phyloP scores from a whole-genome alignment of 2,329 filamentous ascomycete genomes.

The Venturia oleaginea region DNA sequence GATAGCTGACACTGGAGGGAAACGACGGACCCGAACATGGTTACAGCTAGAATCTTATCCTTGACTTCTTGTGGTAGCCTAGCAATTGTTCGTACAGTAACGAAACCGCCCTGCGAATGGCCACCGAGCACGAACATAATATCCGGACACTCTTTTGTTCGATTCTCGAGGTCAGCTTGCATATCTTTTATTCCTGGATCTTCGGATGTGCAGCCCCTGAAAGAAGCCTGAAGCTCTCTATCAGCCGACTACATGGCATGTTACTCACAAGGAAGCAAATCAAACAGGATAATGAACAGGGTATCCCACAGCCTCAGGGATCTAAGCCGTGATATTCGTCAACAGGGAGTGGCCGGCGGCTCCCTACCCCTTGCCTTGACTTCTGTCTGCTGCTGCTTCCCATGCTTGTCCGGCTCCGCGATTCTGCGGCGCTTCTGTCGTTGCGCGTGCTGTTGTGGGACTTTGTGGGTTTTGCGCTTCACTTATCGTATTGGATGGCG shows the following conservation, averaged over 20 bases:
- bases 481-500: not conserved
- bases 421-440: conserved; percentile 1
- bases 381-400: conserved; percentile 2
- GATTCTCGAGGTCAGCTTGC: not conserved
- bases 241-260: not conserved
- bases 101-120: conserved; percentile 12
- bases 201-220: not conserved
- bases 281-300: conserved; percentile 12
- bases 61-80: conserved; percentile 4
- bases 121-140: conserved; percentile 13
- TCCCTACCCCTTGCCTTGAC: conserved; percentile 10
- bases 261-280: not conserved
- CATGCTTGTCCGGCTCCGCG: not conserved
- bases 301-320: conserved; percentile 26
- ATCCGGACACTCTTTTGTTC: not conserved
- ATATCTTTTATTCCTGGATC: conserved; percentile 11
- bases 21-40: conserved; percentile 9
- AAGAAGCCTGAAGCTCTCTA: conserved; percentile 2
- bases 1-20: not conserved
- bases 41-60: conserved; percentile 3
- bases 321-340: conserved; percentile 26
- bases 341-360: conserved; percentile 11
- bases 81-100: not conserved
- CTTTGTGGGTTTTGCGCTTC: not conserved
- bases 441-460: not conserved